A percentile compares a stretch with the other conserved stretches of the same genome.
Evolutionary conservation across 495 filamentous ascomycete genomes (phyloP).

Genomic region (Cetradonia linearis): DNA sequence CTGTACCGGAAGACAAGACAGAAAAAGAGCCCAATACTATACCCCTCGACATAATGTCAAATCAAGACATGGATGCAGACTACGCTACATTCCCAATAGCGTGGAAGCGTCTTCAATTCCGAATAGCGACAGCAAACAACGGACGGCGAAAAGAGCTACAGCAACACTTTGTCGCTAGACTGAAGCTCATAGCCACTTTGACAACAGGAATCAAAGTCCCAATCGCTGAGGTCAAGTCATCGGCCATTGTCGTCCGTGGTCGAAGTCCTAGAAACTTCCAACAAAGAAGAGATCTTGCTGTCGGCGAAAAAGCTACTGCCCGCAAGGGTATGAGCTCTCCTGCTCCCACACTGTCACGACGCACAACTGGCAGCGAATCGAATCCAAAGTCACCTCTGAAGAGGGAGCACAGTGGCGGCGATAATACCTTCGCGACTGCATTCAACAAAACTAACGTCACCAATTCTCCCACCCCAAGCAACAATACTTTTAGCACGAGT

Average conservation of each 20-base stretch:
- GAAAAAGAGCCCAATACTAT: conserved; percentile 59
- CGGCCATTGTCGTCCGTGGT: conserved; percentile 67
- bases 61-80: conserved; percentile 67
- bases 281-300: conserved; percentile 62
- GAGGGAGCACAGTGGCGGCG: conserved; percentile 36
- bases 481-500: conserved; percentile 27
- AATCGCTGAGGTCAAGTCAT: conserved; percentile 61
- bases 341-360: conserved; percentile 23
- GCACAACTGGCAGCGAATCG: conserved; percentile 39
- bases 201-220: conserved; percentile 57
- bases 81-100: conserved; percentile 73
- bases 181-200: conserved; percentile 63
- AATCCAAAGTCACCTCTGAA: conserved; percentile 45
- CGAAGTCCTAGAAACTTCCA: conserved; percentile 74
- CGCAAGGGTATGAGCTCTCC: conserved; percentile 37
- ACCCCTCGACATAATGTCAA: conserved; percentile 59
- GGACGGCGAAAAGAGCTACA: conserved; percentile 70
- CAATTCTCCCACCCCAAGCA: conserved; percentile 9
- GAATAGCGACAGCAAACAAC: conserved; percentile 82
- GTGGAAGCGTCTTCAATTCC: conserved; percentile 88
- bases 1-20: conserved; percentile 45
- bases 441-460: conserved; percentile 17
- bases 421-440: conserved; percentile 36
- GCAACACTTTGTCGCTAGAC: conserved; percentile 68
- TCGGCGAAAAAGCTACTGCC: conserved; percentile 62